Percentiles rank a stretch among this genome's conserved stretches.
Evolutionary conservation across 805 yeast genomes (phyloP).

Genomic region (Pichia sporocuriosa): DNA sequence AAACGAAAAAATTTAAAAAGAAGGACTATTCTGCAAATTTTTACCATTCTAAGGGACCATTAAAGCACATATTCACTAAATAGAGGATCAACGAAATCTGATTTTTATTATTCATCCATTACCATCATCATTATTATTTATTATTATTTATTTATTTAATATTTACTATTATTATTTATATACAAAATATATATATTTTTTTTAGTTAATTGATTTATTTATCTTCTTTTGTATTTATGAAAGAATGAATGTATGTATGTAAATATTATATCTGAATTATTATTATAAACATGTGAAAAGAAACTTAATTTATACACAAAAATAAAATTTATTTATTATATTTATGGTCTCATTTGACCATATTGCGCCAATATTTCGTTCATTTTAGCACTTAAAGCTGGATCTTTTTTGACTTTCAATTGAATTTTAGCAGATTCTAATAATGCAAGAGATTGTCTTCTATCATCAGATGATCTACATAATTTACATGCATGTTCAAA

Average conservation of each 20-base stretch:
- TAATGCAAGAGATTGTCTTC: slow-evolving; percentile 82
- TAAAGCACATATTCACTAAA: slow-evolving; percentile 78
- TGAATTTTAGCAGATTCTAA: slow-evolving; percentile 93
- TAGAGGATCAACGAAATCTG: slow-evolving; percentile 24
- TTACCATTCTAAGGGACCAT: slow-evolving; percentile 57
- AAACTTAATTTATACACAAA: not conserved
- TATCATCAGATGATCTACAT: slow-evolving; percentile 80
- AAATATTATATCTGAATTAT: too few species aligned
- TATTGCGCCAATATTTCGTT: slow-evolving; percentile 45
- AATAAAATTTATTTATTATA: not conserved
- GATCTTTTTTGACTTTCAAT: slow-evolving; percentile 65
- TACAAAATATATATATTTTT: too few species aligned
- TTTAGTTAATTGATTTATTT: too few species aligned
- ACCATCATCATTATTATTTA: not conserved
- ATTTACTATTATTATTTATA: too few species aligned
- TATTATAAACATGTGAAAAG: slow-evolving; percentile 5
- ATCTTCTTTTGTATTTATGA: too few species aligned
- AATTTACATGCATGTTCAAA: slow-evolving; percentile 79
- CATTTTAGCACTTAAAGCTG: slow-evolving; percentile 54
- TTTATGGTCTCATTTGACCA: not conserved
- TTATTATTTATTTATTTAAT: not conserved
- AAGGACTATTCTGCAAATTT: slow-evolving; percentile 73
- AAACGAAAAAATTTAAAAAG: slow-evolving; percentile 61
- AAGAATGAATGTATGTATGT: too few species aligned
- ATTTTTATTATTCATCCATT: not conserved